A percentile compares a stretch with the other conserved stretches of the same genome.
Evolutionary conservation across 2,329 filamentous ascomycete species (phyloP).

Genomic region (Huntiella bhutanensis): DNA sequence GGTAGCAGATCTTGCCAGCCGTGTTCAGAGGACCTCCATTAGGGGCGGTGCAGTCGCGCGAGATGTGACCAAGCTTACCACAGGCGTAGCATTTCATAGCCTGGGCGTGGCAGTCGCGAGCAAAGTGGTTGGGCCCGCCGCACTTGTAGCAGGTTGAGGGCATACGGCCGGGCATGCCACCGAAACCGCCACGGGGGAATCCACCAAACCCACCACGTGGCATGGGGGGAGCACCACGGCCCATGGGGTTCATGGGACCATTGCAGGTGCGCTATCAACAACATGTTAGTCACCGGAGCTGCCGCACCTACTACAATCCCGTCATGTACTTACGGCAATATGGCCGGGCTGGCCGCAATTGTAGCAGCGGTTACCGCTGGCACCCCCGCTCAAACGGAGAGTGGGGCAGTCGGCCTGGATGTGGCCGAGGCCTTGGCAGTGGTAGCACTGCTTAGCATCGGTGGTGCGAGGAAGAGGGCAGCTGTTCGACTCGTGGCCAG

Average conservation of each 20-base stretch:
- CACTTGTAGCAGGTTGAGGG: constrained; percentile 58
- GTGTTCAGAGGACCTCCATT: constrained; percentile 93
- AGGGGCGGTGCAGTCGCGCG: constrained; percentile 81
- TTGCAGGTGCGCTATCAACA: constrained; percentile 51
- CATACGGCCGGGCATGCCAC: constrained; percentile 38
- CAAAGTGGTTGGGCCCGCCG: constrained; percentile 88
- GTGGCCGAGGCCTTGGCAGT: constrained; percentile 95
- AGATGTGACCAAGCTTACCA: constrained; percentile 88
- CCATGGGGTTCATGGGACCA: constrained; percentile 48
- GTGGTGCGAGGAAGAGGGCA: constrained; percentile 94
- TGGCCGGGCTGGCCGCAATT: constrained; percentile 88
- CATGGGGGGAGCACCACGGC: constrained; percentile 42
- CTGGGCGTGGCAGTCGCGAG: constrained; percentile 93
- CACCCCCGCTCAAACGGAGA: constrained; percentile 69
- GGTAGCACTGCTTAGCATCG: constrained; percentile 99
- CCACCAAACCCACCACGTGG: constrained; percentile 51
- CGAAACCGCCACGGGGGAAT: constrained; percentile 54
- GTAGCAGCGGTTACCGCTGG: constrained; percentile 79
- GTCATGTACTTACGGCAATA: constrained; percentile 48
- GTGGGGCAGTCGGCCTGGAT: constrained; percentile 98
- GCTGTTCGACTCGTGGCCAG: constrained; percentile 91
- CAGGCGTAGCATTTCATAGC: constrained; percentile 98
- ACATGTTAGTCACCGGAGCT: not conserved
- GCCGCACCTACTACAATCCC: not conserved
- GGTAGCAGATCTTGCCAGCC: constrained; percentile 95